A percentile compares a stretch with the other conserved stretches of the same genome.
Conservation (phyloP, 176 grass and related monocot genomes). For the Eragrostis curvula region DNA sequence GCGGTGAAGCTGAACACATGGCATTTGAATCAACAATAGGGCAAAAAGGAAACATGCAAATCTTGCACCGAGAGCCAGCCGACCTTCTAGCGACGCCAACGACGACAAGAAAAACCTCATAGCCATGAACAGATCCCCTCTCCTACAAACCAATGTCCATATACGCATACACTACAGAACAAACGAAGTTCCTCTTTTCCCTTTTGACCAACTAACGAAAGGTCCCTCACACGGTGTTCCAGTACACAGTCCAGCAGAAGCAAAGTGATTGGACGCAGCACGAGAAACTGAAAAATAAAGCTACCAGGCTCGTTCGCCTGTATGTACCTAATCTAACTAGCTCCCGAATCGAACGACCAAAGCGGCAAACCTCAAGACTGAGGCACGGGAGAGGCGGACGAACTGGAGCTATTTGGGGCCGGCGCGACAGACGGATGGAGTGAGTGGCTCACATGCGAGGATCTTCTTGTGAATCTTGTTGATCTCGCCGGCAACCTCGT, state of each 20-base stretch:
- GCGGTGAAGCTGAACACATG: conserved; percentile 4
- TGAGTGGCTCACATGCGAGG: conserved; percentile 43
- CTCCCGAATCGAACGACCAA: neutral
- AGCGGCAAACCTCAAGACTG: neutral
- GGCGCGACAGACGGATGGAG: neutral
- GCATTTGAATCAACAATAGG: conserved; percentile 32
- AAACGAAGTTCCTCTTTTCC: no score
- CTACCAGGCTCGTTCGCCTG: neutral
- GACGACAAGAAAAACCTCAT: neutral
- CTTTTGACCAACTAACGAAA: no score
- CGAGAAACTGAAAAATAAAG: neutral
- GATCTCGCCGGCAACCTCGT: conserved; percentile 57
- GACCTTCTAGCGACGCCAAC: conserved; percentile 26
- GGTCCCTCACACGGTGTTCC: neutral
- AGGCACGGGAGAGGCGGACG: neutral
- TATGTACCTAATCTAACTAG: neutral
- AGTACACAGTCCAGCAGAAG: neutral
- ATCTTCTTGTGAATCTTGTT: conserved; percentile 86
- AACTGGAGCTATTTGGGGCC: neutral
- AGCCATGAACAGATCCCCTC: neutral
- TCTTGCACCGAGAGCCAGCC: conserved; percentile 5
- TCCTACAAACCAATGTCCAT: neutral
- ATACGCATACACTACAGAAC: neutral
- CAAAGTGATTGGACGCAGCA: neutral
- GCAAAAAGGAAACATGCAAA: conserved; percentile 8